Evolutionary conservation across 202 grass and related monocot species (phyloP), one percentile per base, ranked within the genome.

Genomic region (Thinopyrum obtusiflorum): DNA sequence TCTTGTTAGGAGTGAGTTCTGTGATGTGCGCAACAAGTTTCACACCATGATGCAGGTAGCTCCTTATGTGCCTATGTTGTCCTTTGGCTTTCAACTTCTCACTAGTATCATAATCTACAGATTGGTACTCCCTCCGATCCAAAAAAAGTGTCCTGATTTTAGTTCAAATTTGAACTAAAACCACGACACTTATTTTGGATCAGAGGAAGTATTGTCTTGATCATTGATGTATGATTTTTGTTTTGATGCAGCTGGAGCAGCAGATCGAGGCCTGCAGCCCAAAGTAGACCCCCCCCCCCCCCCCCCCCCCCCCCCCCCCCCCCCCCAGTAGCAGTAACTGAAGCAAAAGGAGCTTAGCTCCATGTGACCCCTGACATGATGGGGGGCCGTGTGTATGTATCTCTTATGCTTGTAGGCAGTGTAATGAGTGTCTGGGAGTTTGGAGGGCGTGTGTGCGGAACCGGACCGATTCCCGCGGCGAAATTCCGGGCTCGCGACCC

Each of bases 21-120:
- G 76, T 88, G 85, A 82, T 76, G 24, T 91, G 18, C 81, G 78
- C 57, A 90, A 73, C 73, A 94, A 94, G 76, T 94, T 97, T 65
- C 89, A 72, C 51, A 87, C 69, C 76, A 97, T 96, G 93, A 68
- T 96, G 82, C 93, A 95, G 90, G 93, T 95, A 89, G 14, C 59
- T 36, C 49, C 28, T 49, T 79, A 13, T 21, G 23, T 11, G 7
- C 46, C 74, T 39, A 61, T 33, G 25, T 68, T 57, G 17, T 1
- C 27, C 12, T 80, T 85, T 83, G 14, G 17, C 26, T 62, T 65
- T 3, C 7, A 21, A 1, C 36, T 18, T 65, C 4, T 92, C 27
- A 66, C 32, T 39, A 11, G 12, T 68, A 17, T 4, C 46, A 2
- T 25, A 44, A 11, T 76, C 39, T 31, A 12, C 57, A 55, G 25